Base-by-base conservation (phyloP, 331 rosid species). In the Dryas integrifolia region DNA sequence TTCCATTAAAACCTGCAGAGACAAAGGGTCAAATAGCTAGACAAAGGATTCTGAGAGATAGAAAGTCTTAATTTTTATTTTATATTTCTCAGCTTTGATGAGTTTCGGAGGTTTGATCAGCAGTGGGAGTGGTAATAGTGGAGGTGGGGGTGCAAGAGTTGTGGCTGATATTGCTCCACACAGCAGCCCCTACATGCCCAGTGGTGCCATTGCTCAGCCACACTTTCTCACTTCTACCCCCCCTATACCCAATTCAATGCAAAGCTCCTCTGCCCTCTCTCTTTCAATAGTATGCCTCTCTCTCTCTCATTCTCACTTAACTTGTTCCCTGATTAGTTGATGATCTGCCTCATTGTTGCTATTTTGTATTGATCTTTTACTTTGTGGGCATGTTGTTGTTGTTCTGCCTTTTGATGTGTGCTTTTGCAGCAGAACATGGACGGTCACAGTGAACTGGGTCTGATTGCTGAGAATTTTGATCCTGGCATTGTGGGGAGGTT, bases 351-450 rank as follows among this genome's bases (percentile, higher is more conserved):
- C 16, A 6, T 45, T 38, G 40, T 59, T 15, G 4, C 6, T 21
- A 30, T 44, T 2, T 47, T 43, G 48, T 5, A 41, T 48, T 13
- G 59, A 60, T 38, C 62, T 7, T 45, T 65, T 48, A 51, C 52
- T 82, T 55, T 80, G 7, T 74, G 61, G 77, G 15, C 0, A 44
- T 30, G 13, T 26, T 40, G 3, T 16, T 60, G 65, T 48, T 43
- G 6, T 6, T 59, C 55, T 71, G 51, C 53, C 50, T 71, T 15
- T 72, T 77, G 18, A 13, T 62, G 52, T 73, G 65, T 57, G 60
- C 53, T 67, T 48, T 38, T 83, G 88, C 80, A 88, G 89, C 66
- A 84, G 82, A 83, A 82, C 70, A 91, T 94, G 96, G 97, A 91
- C 18, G 85, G 78, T 13, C 85, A 68, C 69, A 40, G 80, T 51